phyloP scores from a whole-genome alignment of 2,329 filamentous ascomycete species.

The Alternaria burnsii region DNA sequence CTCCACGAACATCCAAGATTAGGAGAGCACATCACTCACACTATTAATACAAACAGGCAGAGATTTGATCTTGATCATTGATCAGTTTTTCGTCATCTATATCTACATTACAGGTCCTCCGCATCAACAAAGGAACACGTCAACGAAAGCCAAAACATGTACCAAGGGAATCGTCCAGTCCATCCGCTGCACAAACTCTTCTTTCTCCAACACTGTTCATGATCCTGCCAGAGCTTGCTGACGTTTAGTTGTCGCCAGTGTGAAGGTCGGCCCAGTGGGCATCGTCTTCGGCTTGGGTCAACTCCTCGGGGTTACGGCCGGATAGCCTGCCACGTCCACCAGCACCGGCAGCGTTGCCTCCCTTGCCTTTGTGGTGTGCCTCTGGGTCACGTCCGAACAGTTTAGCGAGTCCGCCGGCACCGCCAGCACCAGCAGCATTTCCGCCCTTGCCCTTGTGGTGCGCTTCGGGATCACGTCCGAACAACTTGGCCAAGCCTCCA shows the following conservation, averaged over 20 bases:
- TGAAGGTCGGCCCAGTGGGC: not conserved
- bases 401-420: not conserved
- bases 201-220: not conserved
- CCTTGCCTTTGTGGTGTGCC: constrained; percentile 16
- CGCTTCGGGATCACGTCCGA: not conserved
- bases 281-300: not conserved
- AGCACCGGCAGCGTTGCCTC: constrained; percentile 6
- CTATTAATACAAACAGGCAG: not conserved
- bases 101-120: not conserved
- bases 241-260: constrained; percentile 1
- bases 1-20: no score
- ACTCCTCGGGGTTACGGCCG: not conserved
- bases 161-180: constrained; percentile 2
- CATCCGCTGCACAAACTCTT: not conserved
- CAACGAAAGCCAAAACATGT: not conserved
- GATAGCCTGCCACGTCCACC: not conserved
- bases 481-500: not conserved
- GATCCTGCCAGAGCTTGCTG: not conserved
- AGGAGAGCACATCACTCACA: not conserved
- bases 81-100: not conserved
- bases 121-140: not conserved
- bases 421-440: not conserved
- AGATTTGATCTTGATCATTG: not conserved
- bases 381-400: not conserved
- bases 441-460: constrained; percentile 17